Conservation (phyloP, 208 protist genomes). For the Leishmania guyanensis region DNA sequence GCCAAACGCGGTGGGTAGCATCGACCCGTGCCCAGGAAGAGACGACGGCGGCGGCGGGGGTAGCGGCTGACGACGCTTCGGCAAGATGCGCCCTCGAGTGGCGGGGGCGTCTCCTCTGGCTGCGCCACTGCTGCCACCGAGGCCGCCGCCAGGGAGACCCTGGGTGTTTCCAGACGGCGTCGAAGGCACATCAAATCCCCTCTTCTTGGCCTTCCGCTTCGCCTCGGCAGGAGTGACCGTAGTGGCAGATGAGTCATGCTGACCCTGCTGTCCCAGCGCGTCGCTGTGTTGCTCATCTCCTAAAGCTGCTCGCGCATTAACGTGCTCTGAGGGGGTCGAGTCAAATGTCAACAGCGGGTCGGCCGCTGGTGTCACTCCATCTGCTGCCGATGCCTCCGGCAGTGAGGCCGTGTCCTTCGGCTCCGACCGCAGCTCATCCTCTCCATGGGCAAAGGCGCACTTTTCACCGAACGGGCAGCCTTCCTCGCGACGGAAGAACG, state of each 20-base stretch:
- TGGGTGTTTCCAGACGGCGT: neutral
- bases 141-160: neutral
- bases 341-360: constrained; percentile 9
- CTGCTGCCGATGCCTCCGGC: constrained; percentile 1
- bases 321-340: constrained; percentile 8
- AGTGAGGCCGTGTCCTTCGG: constrained; percentile 12
- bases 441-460: constrained; percentile 85
- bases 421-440: constrained; percentile 66
- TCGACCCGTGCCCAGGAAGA: constrained; percentile 14
- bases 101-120: neutral
- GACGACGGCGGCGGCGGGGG: constrained; percentile 17
- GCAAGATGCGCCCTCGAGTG: constrained; percentile 14
- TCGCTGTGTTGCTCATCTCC: neutral
- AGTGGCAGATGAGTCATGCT: neutral
- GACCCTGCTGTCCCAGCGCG: neutral
- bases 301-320: neutral
- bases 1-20: constrained; percentile 16
- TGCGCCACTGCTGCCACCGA: constrained; percentile 1
- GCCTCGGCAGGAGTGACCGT: neutral
- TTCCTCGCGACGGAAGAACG: constrained; percentile 55
- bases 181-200: constrained; percentile 1
- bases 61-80: neutral
- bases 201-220: constrained; percentile 16
- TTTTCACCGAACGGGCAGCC: constrained; percentile 76
- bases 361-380: neutral